Evolutionary conservation across 2,329 filamentous ascomycete species (phyloP), one percentile per base, ranked within the genome.

Genomic region (Sporothrix schenckii): DNA sequence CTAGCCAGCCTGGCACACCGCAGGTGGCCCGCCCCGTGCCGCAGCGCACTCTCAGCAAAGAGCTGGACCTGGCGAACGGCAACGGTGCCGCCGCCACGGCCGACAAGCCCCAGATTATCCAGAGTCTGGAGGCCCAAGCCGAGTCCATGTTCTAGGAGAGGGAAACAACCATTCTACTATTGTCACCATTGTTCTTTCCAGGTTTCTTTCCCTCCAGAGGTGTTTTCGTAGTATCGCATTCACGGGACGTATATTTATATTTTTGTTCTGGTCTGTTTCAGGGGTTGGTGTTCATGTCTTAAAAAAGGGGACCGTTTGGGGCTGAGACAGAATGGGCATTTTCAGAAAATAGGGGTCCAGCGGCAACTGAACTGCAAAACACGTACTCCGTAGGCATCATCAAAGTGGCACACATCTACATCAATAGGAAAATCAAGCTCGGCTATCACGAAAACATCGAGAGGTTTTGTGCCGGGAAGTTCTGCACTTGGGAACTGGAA

Each of bases 1-100:
- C 87, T 34, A 92, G 88, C 74, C 84, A 89, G 72, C 89, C 91
- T 2, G 86, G 86, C 47, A 93, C 90, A 53, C 91, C 91, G 7
- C 58, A 69, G 24, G 83, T 88, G 10, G 86, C 89, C 81, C 85
- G 86, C 72, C 85, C 85, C 10, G 84, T 83, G 73, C 83, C 86
- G 70, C 83, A 85, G 61, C 84, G 87, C 72, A 83, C 83, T 24
- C 73, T 78, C 47, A 80, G 79, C 73, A 76, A 77, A 66, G 79
- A 82, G 68, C 68, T 82, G 68, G 74, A 81, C 72, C 75, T 81
- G 19, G 76, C 78, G 58, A 73, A 72, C 61, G 72, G 74, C 39
- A 61, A 53, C 34, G 69, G 69, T 6, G 39, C 56, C 7, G 34
- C 60, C 39, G 34, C 19, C 11, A 10, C 34, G n/a, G 27, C 52